Evolutionary conservation across 2,329 filamentous ascomycete genomes (phyloP), one percentile per base, ranked within the genome.

Genomic region (Mollisia scopiformis): DNA sequence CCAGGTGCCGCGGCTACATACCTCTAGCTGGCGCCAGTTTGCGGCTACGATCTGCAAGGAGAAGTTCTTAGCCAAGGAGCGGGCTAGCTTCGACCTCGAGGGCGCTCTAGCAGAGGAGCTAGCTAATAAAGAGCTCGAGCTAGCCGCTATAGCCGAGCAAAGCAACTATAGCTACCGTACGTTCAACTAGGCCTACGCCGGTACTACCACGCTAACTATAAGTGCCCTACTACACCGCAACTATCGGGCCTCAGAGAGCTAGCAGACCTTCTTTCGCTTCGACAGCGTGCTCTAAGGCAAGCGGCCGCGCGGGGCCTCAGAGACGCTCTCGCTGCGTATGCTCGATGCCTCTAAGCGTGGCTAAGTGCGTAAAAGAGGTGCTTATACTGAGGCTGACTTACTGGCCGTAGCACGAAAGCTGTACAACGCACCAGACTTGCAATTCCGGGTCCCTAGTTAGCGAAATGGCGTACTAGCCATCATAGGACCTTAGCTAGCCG

Each of bases 51-150:
- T 65, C 19, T 53, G 13, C 16, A 65, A 62, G 43, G 37, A 64
- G 47, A 64, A 64, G 53, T 65, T 63, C 39, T 51, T 53, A n/a
- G 21, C 33, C 16, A 60, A 60, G 16, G 49, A 63, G 28, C 31
- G 23, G 23, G 51, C 53, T 3, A 63, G 59, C 21, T 63, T 65
- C 59, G 19, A 65, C 53, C 35, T 65, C 19, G n/a, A 65, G 19
- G 31, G 56, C 11, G 49, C 21, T 16, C 8, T 57, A 2, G 16
- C 6, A 23, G 23, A 61, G n/a, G 16, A 56, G 19, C 55, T 59
- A 30, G 25, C n/a, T n/a, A n/a, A 47, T 6, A 23, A 59, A 31
- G 28, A 58, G 49, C 14, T 54, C n/a, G 27, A 58, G 25, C 14
- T 58, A 23, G 19, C 60, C 50, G 46, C 28, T 23, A 30, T 64